Conservation (phyloP, 2,329 filamentous ascomycete species). For the Nannizzia gypsea region DNA sequence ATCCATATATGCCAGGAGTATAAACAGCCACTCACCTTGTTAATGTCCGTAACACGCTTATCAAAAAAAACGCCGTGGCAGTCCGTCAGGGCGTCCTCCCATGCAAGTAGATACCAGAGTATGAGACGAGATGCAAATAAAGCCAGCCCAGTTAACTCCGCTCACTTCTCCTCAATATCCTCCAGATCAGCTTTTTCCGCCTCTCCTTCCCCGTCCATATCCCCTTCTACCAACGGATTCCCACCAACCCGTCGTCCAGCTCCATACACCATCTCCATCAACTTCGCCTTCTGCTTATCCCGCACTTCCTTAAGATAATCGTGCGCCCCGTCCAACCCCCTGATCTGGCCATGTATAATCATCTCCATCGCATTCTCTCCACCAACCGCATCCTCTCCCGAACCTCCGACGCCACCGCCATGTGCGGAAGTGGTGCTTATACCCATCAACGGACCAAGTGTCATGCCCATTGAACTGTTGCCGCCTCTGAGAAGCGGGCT, state of each 20-base stretch:
- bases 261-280: slow-evolving; percentile 69
- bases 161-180: slow-evolving; percentile 8
- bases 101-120: neutral
- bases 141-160: neutral
- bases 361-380: slow-evolving; percentile 46
- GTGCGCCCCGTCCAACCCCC: slow-evolving; percentile 67
- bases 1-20: too few species aligned
- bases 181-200: slow-evolving; percentile 5
- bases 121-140: neutral
- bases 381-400: slow-evolving; percentile 37
- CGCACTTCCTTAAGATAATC: slow-evolving; percentile 64
- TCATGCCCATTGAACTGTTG: slow-evolving; percentile 40
- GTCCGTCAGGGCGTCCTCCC: too few species aligned
- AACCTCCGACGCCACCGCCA: slow-evolving; percentile 12
- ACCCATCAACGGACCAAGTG: slow-evolving; percentile 17
- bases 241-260: slow-evolving; percentile 22
- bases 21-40: too few species aligned
- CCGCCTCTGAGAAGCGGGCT: slow-evolving; percentile 63
- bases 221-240: neutral
- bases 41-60: too few species aligned
- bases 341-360: slow-evolving; percentile 70
- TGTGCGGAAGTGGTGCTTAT: slow-evolving; percentile 19
- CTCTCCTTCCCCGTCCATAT: neutral
- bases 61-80: too few species aligned
- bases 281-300: slow-evolving; percentile 66